Conservation (phyloP, 2,329 filamentous ascomycete species). For the Cladophialophora exuberans region DNA sequence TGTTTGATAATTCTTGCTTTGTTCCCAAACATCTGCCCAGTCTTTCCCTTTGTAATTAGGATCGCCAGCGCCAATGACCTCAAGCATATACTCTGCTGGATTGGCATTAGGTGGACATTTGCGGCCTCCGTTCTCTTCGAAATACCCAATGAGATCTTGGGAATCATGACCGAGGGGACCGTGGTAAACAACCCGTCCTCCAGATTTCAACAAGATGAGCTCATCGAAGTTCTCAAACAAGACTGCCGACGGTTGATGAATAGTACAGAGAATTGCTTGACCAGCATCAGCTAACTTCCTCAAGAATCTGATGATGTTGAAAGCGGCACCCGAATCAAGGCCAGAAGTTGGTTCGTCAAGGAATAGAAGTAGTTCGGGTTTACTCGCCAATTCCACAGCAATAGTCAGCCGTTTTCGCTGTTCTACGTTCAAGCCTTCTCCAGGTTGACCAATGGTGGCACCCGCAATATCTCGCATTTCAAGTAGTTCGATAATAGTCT, state of each 20-base stretch:
- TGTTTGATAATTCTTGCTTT: slow-evolving; percentile 53
- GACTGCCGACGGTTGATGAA: slow-evolving; percentile 85
- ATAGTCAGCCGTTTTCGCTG: slow-evolving; percentile 69
- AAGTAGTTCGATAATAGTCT: slow-evolving; percentile 69
- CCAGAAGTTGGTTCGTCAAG: slow-evolving; percentile 67
- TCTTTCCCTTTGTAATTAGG: slow-evolving; percentile 64
- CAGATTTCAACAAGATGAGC: slow-evolving; percentile 74
- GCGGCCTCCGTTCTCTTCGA: slow-evolving; percentile 62
- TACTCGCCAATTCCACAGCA: slow-evolving; percentile 64
- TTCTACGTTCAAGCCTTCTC: slow-evolving; percentile 65
- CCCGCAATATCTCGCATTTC: slow-evolving; percentile 71
- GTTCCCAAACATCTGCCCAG: slow-evolving; percentile 65
- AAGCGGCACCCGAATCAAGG: slow-evolving; percentile 71
- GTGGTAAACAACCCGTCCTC: slow-evolving; percentile 83
- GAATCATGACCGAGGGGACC: slow-evolving; percentile 82
- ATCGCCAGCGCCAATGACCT: slow-evolving; percentile 64
- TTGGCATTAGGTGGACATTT: slow-evolving; percentile 57
- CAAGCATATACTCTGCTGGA: slow-evolving; percentile 54
- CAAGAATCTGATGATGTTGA: slow-evolving; percentile 64
- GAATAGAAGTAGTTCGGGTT: slow-evolving; percentile 64
- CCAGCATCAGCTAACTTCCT: slow-evolving; percentile 69
- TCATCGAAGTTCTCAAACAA: slow-evolving; percentile 89
- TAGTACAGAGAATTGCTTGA: slow-evolving; percentile 87
- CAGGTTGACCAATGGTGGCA: slow-evolving; percentile 63
- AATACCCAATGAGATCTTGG: slow-evolving; percentile 65